Conservation (phyloP, 2,329 filamentous ascomycete genomes). For the Tolypocladium inflatum region DNA sequence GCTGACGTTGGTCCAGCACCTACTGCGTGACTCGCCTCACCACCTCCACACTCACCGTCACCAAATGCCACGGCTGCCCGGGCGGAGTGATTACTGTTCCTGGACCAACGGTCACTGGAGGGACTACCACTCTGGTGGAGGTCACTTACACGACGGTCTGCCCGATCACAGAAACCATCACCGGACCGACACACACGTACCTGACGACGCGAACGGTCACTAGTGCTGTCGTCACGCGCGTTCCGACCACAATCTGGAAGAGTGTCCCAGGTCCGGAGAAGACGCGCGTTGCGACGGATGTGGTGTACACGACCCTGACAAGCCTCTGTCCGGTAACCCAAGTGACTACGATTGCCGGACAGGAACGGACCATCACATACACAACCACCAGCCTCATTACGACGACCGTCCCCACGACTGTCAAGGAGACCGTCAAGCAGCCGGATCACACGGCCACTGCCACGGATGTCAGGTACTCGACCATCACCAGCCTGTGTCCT, state of each 20-base stretch:
- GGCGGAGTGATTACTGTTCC: conserved; percentile 25
- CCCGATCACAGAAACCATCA: conserved; percentile 24
- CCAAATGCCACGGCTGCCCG: conserved; percentile 27
- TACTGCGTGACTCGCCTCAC: conserved; percentile 31
- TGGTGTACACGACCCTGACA: conserved; percentile 29
- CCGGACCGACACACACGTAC: conserved; percentile 21
- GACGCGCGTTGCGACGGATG: conserved; percentile 18
- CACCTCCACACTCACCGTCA: conserved; percentile 33
- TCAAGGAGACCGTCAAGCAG: conserved; percentile 18
- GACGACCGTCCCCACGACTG: conserved; percentile 17
- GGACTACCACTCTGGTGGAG: conserved; percentile 21
- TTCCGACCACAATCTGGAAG: conserved; percentile 18
- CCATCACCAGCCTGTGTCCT: conserved; percentile 33
- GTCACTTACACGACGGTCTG: conserved; percentile 29
- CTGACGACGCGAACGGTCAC: conserved; percentile 14
- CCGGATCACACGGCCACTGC: conserved; percentile 20
- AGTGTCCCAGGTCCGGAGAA: conserved; percentile 18
- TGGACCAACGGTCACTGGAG: conserved; percentile 19
- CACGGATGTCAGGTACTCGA: conserved; percentile 25
- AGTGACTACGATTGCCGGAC: conserved; percentile 7
- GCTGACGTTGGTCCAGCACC: conserved; percentile 21
- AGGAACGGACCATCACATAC: conserved; percentile 9
- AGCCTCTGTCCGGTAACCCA: conserved; percentile 29
- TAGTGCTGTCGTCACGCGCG: conserved; percentile 16
- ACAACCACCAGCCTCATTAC: conserved; percentile 13